Conservation (phyloP, 768 basidiomycete species). For the Exsudoporus frostii region DNA sequence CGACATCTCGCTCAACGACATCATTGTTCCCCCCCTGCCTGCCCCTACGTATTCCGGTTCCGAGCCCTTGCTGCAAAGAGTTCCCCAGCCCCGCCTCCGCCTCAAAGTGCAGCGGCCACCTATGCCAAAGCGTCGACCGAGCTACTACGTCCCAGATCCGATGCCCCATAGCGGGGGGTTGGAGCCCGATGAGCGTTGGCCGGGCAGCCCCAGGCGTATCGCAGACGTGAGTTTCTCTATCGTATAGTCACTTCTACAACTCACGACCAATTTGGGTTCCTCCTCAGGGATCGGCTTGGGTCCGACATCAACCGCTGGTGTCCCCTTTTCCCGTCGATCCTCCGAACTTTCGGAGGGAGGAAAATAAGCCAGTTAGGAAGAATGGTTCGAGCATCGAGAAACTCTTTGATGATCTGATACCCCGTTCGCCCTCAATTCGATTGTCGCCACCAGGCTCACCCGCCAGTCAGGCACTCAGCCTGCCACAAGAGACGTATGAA, state of each 20-base stretch:
- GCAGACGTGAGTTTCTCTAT: constrained; percentile 11
- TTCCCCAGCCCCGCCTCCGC: constrained; percentile 18
- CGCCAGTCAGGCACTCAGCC: background rate
- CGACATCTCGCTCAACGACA: constrained; percentile 41
- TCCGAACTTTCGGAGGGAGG: background rate
- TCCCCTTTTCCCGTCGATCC: constrained; percentile 2
- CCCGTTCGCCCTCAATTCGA: constrained; percentile 17
- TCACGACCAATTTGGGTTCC: background rate
- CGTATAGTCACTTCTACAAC: background rate
- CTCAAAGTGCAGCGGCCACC: constrained; percentile 27
- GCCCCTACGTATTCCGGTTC: background rate
- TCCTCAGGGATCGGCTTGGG: constrained; percentile 7
- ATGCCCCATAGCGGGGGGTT: background rate
- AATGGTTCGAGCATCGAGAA: constrained; percentile 10
- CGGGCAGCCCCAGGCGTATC: constrained; percentile 11
- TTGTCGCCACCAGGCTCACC: constrained; percentile 19
- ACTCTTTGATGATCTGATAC: constrained; percentile 12
- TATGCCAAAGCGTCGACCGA: constrained; percentile 24
- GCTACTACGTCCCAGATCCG: constrained; percentile 11
- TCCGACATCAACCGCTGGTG: constrained; percentile 13
- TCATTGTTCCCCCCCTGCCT: constrained; percentile 32
- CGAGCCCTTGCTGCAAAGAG: background rate
- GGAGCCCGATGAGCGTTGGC: constrained; percentile 10
- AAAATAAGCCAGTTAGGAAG: background rate
- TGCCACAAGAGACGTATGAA: background rate